These are phyloP conservation scores for Colletotrichum phormii DNA, from an alignment of 2,329 filamentous ascomycete species.

Conservation along the genomic window DNA sequence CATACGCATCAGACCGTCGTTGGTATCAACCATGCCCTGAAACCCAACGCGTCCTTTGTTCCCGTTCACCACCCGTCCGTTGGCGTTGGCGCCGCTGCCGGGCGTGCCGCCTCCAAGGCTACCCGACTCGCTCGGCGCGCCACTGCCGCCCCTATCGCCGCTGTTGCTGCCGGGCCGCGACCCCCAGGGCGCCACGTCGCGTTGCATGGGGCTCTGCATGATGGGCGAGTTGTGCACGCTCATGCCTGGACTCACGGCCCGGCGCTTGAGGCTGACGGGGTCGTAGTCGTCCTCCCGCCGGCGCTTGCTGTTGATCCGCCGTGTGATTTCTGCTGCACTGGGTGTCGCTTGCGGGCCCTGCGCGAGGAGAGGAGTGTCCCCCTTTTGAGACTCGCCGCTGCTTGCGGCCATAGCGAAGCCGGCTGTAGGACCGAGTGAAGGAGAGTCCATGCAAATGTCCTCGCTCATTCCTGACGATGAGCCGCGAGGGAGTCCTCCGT, in stretches of 20 bases:
- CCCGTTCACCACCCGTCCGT: slow-evolving; percentile 58
- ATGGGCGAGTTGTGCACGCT: slow-evolving; percentile 92
- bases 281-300: slow-evolving; percentile 93
- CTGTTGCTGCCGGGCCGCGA: slow-evolving; percentile 73
- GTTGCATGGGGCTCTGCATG: slow-evolving; percentile 84
- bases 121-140: slow-evolving; percentile 63
- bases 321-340: slow-evolving; percentile 78
- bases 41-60: slow-evolving; percentile 77
- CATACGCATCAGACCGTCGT: slow-evolving; percentile 96
- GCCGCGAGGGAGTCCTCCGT: slow-evolving; percentile 68
- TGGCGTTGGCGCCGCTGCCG: slow-evolving; percentile 44
- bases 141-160: slow-evolving; percentile 62
- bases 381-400: slow-evolving; percentile 39
- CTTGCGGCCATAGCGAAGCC: slow-evolving; percentile 44
- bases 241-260: slow-evolving; percentile 91
- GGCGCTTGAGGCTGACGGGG: slow-evolving; percentile 86
- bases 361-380: slow-evolving; percentile 52
- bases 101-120: slow-evolving; percentile 47
- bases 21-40: slow-evolving; percentile 96
- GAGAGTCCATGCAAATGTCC: slow-evolving; percentile 80
- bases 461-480: slow-evolving; percentile 74
- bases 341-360: slow-evolving; percentile 58
- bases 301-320: slow-evolving; percentile 85
- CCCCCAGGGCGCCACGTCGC: slow-evolving; percentile 79
- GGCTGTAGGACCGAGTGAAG: slow-evolving; percentile 55